Evolutionary conservation across 495 filamentous ascomycete genomes (phyloP).

Genomic region (Aspergillus sclerotioniger): DNA sequence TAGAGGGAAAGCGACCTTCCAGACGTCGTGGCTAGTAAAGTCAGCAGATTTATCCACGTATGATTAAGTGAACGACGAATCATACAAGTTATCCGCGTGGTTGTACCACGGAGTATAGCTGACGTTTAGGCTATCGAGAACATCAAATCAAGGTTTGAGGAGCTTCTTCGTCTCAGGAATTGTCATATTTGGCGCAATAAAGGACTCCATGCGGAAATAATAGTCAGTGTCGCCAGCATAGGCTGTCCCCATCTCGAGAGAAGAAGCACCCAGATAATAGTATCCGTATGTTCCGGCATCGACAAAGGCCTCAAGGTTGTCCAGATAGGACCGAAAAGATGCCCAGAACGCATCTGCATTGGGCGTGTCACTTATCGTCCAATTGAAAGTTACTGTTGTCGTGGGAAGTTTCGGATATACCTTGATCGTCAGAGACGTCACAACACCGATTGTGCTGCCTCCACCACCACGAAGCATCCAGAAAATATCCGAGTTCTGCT

Average conservation of each 20-base stretch:
- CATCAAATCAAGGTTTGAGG: constrained; percentile 45
- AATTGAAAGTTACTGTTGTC: constrained; percentile 42
- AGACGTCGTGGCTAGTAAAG: constrained; percentile 36
- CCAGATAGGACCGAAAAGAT: constrained; percentile 47
- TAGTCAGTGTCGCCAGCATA: constrained; percentile 15
- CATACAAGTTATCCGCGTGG: constrained; percentile 44
- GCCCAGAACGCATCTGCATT: constrained; percentile 48
- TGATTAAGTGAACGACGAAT: background rate
- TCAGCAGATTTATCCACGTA: background rate
- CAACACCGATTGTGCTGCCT: constrained; percentile 49
- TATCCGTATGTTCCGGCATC: constrained; percentile 57
- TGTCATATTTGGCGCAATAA: constrained; percentile 52
- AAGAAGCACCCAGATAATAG: constrained; percentile 33
- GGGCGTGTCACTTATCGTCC: constrained; percentile 34
- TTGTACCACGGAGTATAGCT: constrained; percentile 45
- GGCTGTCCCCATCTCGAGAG: constrained; percentile 11
- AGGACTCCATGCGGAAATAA: constrained; percentile 45
- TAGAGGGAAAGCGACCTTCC: constrained; percentile 45
- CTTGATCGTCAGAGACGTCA: constrained; percentile 49
- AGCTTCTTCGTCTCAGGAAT: constrained; percentile 40
- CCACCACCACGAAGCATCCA: constrained; percentile 48
- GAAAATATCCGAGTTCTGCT: constrained; percentile 59
- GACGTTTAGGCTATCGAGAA: constrained; percentile 34
- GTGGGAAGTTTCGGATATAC: constrained; percentile 41
- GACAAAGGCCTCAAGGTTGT: constrained; percentile 46